A percentile compares a stretch with the other conserved stretches of the same genome.
Conservation (phyloP, 2,329 filamentous ascomycete genomes). For the Emergomyces pasteurianus region DNA sequence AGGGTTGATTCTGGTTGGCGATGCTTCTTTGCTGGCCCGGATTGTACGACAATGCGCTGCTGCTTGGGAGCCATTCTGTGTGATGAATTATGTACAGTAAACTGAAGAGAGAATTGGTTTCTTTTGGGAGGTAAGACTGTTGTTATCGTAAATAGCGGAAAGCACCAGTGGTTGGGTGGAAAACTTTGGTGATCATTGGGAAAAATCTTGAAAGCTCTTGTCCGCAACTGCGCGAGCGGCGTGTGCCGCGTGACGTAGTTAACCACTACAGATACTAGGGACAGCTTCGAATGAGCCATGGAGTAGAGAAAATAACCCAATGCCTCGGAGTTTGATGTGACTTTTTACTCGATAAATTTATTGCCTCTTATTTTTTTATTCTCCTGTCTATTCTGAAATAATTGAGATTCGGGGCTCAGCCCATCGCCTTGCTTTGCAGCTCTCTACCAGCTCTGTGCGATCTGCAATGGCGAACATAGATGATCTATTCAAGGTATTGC, state of each 20-base stretch:
- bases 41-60: constrained; percentile 43
- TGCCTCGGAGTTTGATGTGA: not conserved
- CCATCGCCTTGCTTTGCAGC: not conserved
- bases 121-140: not conserved
- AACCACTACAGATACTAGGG: not conserved
- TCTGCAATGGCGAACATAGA: constrained; percentile 46
- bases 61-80: constrained; percentile 54
- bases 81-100: not conserved
- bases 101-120: too few species aligned
- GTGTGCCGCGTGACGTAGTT: not conserved
- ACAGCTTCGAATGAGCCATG: too few species aligned
- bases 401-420: not conserved
- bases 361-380: not conserved
- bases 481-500: constrained; percentile 45
- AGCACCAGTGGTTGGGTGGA: not conserved
- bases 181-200: not conserved
- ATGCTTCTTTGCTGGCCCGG: constrained; percentile 23
- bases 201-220: not conserved
- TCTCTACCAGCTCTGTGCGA: not conserved
- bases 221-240: constrained; percentile 1
- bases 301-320: too few species aligned
- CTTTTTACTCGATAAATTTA: not conserved
- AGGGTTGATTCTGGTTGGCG: constrained; percentile 36
- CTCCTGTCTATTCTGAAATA: not conserved
- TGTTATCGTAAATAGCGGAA: not conserved